Percentiles rank a stretch among this genome's conserved stretches.
phyloP scores from a whole-genome alignment of 495 filamentous ascomycete species.

The Daldinia loculata region DNA sequence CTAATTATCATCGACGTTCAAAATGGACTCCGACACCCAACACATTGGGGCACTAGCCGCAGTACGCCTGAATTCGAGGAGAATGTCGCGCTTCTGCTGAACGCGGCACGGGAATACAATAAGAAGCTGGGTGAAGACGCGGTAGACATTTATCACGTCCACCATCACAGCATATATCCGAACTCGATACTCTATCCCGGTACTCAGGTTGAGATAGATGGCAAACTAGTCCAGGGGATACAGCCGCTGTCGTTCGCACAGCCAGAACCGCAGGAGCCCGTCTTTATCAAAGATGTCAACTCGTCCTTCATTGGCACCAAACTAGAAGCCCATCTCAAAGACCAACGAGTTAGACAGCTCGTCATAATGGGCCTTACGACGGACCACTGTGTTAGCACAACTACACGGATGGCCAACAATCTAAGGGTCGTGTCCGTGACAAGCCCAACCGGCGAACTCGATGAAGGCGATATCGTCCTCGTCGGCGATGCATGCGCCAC shows the following conservation, averaged over 20 bases:
- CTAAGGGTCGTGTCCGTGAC: conserved; percentile 51
- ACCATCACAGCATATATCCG: conserved; percentile 53
- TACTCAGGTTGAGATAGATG: conserved; percentile 21
- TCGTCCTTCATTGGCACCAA: conserved; percentile 59
- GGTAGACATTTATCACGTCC: conserved; percentile 57
- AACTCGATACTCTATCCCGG: conserved; percentile 48
- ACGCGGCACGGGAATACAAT: conserved; percentile 49
- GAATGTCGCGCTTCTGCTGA: conserved; percentile 54
- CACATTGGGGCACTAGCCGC: conserved; percentile 51
- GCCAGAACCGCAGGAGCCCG: conserved; percentile 52
- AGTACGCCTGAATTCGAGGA: conserved; percentile 55
- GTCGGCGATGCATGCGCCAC: conserved; percentile 49
- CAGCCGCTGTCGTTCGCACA: conserved; percentile 51
- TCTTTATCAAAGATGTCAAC: conserved; percentile 60
- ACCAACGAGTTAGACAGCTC: conserved; percentile 50
- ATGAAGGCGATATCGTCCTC: conserved; percentile 50
- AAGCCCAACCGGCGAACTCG: conserved; percentile 42
- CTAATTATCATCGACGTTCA: conserved; percentile 50
- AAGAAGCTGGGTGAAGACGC: conserved; percentile 5
- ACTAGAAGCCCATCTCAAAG: conserved; percentile 52
- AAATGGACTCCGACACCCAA: conserved; percentile 57
- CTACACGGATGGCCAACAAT: conserved; percentile 60
- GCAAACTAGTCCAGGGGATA: conserved; percentile 39
- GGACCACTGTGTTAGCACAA: conserved; percentile 63
- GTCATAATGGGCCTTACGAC: conserved; percentile 56